Percentiles rank a stretch among this genome's conserved stretches.
phyloP scores from a whole-genome alignment of 2,329 filamentous ascomycete species.

The Botrytis pseudocinerea region DNA sequence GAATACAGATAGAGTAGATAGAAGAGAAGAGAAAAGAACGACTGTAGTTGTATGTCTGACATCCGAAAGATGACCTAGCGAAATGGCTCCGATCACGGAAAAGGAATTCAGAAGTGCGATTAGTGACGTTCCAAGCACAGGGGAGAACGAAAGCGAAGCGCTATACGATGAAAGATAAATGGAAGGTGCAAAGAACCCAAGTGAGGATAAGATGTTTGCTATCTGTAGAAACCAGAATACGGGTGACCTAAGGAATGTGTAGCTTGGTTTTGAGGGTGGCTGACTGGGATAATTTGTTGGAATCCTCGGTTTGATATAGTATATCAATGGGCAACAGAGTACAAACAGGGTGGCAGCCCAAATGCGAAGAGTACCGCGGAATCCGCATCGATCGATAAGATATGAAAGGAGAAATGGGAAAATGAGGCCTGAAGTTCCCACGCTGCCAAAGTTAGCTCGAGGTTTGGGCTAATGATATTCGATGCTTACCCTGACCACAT shows the following conservation, averaged over 20 bases:
- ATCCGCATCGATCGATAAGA: conserved; percentile 47
- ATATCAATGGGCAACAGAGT: conserved; percentile 50
- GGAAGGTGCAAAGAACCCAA: conserved; percentile 56
- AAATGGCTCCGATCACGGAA: conserved; percentile 48
- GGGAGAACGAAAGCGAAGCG: conserved; percentile 44
- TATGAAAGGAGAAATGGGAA: conserved; percentile 44
- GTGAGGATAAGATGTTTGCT: conserved; percentile 53
- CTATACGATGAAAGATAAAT: conserved; percentile 56
- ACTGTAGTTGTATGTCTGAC: conserved; percentile 46
- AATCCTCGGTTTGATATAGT: conserved; percentile 57
- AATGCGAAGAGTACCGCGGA: conserved; percentile 43
- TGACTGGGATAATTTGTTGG: conserved; percentile 38
- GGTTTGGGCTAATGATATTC: neutral
- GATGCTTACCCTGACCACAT: conserved; percentile 44
- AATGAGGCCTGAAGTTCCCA: conserved; percentile 33
- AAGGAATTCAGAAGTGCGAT: conserved; percentile 51
- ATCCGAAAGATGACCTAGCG: conserved; percentile 46
- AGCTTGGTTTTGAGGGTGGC: conserved; percentile 18
- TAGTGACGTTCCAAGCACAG: conserved; percentile 48
- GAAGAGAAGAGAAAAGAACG: conserved; percentile 51
- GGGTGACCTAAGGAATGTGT: conserved; percentile 47
- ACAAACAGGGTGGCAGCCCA: conserved; percentile 45
- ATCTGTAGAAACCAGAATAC: conserved; percentile 52
- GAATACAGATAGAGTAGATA: conserved; percentile 51
- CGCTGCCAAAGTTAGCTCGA: conserved; percentile 14